Evolutionary conservation across 2,329 filamentous ascomycete genomes (phyloP), one percentile per base, ranked within the genome.

Genomic region (Alternaria sp.): DNA sequence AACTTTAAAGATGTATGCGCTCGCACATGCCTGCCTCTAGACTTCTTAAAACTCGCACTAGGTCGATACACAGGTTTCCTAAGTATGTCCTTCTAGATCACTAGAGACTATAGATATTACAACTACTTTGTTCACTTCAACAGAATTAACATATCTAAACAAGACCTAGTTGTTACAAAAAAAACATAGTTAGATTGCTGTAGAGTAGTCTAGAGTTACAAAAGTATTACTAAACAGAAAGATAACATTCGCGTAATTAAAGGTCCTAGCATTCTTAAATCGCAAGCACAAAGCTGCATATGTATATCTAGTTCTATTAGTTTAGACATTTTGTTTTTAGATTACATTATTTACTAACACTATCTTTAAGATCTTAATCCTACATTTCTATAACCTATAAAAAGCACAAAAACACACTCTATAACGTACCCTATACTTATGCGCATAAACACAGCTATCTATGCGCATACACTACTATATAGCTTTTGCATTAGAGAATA

Each of bases 351-450:
- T 6, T 11, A 17, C n/a, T 0, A 40, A 40, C n/a, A 40, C 9
- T 8, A 40, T 40, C 15, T 17, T 17, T 11, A 5, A 17, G n/a
- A 40, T 40, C 36, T 40, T n/a, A n/a, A 40, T 40, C n/a, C n/a
- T 5, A 40, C 4, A 40, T 3, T 40, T n/a, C 36, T n/a, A 40
- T 17, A 1, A 17, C 0, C 6, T 10, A 0, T 5, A n/a, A 40
- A 40, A 40, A 40, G 36, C 36, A 40, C 36, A 40, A 40, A 40
- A 17, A 2, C 36, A 17, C n/a, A 17, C 9, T 7, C 8, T 6
- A 40, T 40, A n/a, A 40, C 36, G 36, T 6, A 40, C 15, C 1
- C 36, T 6, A 40, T 0, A 17, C 36, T 10, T n/a, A 40, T 40
- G 36, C 36, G 36, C 36, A 40, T 40, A 40, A 40, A 17, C 36